Evolutionary conservation across 148 eudicot species (phyloP).

Genomic region (Limonium bicolor): DNA sequence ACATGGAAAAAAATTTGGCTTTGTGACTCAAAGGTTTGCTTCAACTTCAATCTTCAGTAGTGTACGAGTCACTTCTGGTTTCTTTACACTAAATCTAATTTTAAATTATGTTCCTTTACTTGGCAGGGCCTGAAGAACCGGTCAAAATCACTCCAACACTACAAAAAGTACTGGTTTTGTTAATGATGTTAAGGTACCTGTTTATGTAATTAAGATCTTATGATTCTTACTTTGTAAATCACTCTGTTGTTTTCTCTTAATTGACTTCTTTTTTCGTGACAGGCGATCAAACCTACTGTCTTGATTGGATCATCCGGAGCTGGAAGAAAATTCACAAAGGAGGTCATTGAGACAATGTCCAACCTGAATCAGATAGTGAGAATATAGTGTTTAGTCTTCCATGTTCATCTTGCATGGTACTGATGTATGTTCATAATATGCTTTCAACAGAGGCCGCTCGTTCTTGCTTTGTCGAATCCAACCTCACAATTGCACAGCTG

Average conservation of each 20-base stretch:
- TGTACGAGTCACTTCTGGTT: background rate
- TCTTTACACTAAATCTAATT: background rate
- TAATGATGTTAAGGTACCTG: slow-evolving; percentile 75
- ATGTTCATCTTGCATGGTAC: too few species aligned
- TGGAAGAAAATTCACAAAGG: slow-evolving; percentile 85
- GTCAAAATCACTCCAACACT: slow-evolving; percentile 66
- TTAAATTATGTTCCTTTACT: background rate
- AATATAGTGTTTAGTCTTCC: too few species aligned
- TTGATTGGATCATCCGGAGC: slow-evolving; percentile 92
- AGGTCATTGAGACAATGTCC: slow-evolving; percentile 77
- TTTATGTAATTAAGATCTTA: background rate
- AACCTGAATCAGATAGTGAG: slow-evolving; percentile 64
- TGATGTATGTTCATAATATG: background rate
- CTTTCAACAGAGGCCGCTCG: slow-evolving; percentile 64
- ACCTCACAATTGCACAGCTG: slow-evolving; percentile 96
- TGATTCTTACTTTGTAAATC: background rate
- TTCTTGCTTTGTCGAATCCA: slow-evolving; percentile 90
- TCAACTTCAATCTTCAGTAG: background rate
- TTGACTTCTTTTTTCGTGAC: slow-evolving; percentile 2
- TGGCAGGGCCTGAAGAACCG: slow-evolving; percentile 75
- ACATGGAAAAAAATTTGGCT: slow-evolving; percentile 86
- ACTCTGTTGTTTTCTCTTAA: background rate
- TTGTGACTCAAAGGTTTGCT: slow-evolving; percentile 76
- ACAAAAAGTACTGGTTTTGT: slow-evolving; percentile 74
- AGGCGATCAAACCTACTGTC: slow-evolving; percentile 85